Percentiles rank a stretch among this genome's conserved stretches.
Evolutionary conservation across 1,139 yeast genomes (phyloP).

Genomic region (Blastobotrys arbuscula): DNA sequence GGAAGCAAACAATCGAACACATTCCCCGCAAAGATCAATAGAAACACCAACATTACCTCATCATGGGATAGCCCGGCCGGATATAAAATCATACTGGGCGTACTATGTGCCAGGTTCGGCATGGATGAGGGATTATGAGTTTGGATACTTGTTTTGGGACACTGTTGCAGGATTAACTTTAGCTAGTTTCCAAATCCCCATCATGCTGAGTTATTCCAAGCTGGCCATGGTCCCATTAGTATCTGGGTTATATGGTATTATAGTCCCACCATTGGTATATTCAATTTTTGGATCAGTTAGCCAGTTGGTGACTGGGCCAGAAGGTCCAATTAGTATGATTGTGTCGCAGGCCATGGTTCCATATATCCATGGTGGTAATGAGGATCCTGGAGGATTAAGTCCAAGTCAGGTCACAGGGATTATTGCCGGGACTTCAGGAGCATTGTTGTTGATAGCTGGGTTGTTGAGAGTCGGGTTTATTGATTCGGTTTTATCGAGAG

Average conservation of each 20-base stretch:
- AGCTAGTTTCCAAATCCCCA: constrained; percentile 88
- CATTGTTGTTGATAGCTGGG: constrained; percentile 69
- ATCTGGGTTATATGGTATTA: constrained; percentile 77
- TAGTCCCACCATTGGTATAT: constrained; percentile 78
- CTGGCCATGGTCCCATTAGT: constrained; percentile 87
- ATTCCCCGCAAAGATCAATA: not conserved
- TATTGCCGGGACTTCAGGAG: constrained; percentile 73
- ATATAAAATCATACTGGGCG: constrained; percentile 36
- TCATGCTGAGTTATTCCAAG: constrained; percentile 83
- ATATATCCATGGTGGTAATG: constrained; percentile 25
- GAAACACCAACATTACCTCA: constrained; percentile 11
- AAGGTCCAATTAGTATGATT: constrained; percentile 84
- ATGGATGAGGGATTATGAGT: constrained; percentile 66
- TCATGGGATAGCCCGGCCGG: constrained; percentile 9
- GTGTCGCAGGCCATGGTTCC: constrained; percentile 87
- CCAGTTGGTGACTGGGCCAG: constrained; percentile 96
- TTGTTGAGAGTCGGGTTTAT: constrained; percentile 79
- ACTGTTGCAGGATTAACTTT: constrained; percentile 78
- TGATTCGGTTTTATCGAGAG: constrained; percentile 79
- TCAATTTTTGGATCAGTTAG: constrained; percentile 87
- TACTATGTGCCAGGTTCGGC: constrained; percentile 78
- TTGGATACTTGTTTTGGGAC: constrained; percentile 59
- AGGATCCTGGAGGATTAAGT: constrained; percentile 36
- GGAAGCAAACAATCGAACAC: constrained; percentile 4
- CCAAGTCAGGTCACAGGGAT: constrained; percentile 67